phyloP scores from a whole-genome alignment of 352 stramenopile genomes.

The Pythium phragmitis region DNA sequence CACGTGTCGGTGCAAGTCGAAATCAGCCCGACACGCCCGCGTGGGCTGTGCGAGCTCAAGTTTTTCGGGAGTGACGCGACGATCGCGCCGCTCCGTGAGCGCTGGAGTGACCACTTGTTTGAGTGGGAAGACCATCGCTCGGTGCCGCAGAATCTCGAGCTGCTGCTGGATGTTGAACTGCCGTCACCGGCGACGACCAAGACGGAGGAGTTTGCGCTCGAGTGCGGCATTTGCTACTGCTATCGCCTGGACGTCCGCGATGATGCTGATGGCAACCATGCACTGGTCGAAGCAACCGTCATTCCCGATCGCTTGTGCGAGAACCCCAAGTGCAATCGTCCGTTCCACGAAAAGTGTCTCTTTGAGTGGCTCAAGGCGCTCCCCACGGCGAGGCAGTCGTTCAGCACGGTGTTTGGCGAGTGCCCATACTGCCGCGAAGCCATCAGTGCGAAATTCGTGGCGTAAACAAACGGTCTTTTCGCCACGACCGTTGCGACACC shows the following conservation, averaged over 20 bases:
- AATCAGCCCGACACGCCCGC: constrained; percentile 44
- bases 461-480: constrained; percentile 10
- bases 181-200: constrained; percentile 52
- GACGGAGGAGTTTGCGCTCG: constrained; percentile 67
- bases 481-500: neutral
- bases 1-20: constrained; percentile 77
- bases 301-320: constrained; percentile 88
- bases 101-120: constrained; percentile 51
- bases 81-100: constrained; percentile 49
- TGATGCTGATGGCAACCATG: neutral
- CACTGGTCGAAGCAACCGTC: constrained; percentile 20
- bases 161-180: constrained; percentile 55
- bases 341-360: constrained; percentile 88
- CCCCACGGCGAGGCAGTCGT: constrained; percentile 85
- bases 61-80: constrained; percentile 78
- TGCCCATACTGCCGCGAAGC: constrained; percentile 89
- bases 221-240: constrained; percentile 91
- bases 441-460: constrained; percentile 77
- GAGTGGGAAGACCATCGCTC: constrained; percentile 58
- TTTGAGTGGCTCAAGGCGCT: constrained; percentile 89
- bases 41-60: constrained; percentile 50
- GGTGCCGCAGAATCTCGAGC: constrained; percentile 70
- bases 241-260: constrained; percentile 61
- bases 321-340: constrained; percentile 76
- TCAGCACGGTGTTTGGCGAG: constrained; percentile 88